Evolutionary conservation across 2,329 filamentous ascomycete genomes (phyloP), one percentile per base, ranked within the genome.

Genomic region (Xylariaceae sp.): DNA sequence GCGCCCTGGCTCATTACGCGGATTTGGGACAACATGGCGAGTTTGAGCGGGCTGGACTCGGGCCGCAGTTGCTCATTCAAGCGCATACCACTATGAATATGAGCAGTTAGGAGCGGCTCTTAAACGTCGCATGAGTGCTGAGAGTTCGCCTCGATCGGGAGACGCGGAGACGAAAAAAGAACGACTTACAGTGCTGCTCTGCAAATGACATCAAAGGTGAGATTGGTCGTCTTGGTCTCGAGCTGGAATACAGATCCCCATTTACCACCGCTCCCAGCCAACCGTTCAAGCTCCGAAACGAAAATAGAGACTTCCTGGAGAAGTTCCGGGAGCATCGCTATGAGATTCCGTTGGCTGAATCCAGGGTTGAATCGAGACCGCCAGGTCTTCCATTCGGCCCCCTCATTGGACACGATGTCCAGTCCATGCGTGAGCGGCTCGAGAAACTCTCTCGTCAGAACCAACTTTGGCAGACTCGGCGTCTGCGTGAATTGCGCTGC

Each of bases 201-300:
- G 15, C 62, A 62, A 43, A 74, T 76, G 26, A 75, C 63, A 44
- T 76, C 73, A 8, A 74, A 69, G 0, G 73, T 71, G 15, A 76
- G 57, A 48, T 71, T 70, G 5, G 66, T 71, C 1, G 71, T 67
- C 16, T 64, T 66, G 7, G 67, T 57, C 49, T 74, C 66, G 5
- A 76, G 60, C 7, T 59, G 49, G 30, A 71, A 71, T n/a, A 70
- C 61, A 13, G 58, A 46, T 18, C 67, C 65, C 68, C 67, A 69
- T 37, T 57, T 51, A 6, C 65, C 64, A 22, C 63, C 57, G 29
- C 53, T 54, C 0, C 68, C 68, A 1, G 68, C 66, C n/a, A 59
- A 51, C 2, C 56, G 29, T 39, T 61, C 59, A 1, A 73, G 59
- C 4, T 64, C 56, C 5, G 68, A 58, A 36, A 62, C 59, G 43